phyloP scores from a whole-genome alignment of 2,329 filamentous ascomycete species.

The Botrytis aclada region DNA sequence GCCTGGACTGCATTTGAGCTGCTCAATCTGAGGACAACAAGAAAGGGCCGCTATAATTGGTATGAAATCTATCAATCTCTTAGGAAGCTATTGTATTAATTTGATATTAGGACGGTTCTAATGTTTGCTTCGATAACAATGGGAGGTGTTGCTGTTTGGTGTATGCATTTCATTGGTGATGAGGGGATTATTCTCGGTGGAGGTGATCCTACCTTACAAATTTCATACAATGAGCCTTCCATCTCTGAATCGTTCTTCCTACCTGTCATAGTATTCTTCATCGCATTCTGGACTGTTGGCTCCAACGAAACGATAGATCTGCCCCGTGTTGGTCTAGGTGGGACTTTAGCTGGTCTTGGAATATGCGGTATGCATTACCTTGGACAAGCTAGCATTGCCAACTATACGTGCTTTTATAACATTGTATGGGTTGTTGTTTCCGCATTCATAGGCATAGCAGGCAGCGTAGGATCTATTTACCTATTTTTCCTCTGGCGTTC shows the following conservation, averaged over 20 bases:
- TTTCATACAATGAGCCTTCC: slow-evolving; percentile 69
- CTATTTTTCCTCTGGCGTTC: slow-evolving; percentile 76
- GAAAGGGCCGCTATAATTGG: slow-evolving; percentile 67
- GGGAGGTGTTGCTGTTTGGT: slow-evolving; percentile 73
- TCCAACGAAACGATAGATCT: slow-evolving; percentile 55
- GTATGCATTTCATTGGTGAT: slow-evolving; percentile 82
- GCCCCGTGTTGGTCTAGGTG: slow-evolving; percentile 59
- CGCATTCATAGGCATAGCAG: slow-evolving; percentile 67
- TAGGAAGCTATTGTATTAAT: slow-evolving; percentile 2
- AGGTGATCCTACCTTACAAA: slow-evolving; percentile 61
- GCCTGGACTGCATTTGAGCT: slow-evolving; percentile 78
- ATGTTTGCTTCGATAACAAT: slow-evolving; percentile 64
- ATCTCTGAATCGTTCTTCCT: slow-evolving; percentile 78
- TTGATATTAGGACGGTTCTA: slow-evolving; percentile 53
- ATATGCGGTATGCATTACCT: slow-evolving; percentile 87
- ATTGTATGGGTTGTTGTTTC: slow-evolving; percentile 57
- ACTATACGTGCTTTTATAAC: slow-evolving; percentile 69
- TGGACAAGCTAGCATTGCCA: slow-evolving; percentile 77
- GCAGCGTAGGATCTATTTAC: slow-evolving; percentile 64
- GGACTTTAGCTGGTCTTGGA: slow-evolving; percentile 67
- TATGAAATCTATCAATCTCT: slow-evolving; percentile 40
- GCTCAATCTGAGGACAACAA: slow-evolving; percentile 71
- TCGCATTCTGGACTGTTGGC: slow-evolving; percentile 69
- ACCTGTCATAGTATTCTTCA: slow-evolving; percentile 69
- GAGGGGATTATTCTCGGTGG: slow-evolving; percentile 69